Evolutionary conservation across 2,329 filamentous ascomycete genomes (phyloP), one percentile per base, ranked within the genome.

Genomic region (Pseudocercospora crystallina): DNA sequence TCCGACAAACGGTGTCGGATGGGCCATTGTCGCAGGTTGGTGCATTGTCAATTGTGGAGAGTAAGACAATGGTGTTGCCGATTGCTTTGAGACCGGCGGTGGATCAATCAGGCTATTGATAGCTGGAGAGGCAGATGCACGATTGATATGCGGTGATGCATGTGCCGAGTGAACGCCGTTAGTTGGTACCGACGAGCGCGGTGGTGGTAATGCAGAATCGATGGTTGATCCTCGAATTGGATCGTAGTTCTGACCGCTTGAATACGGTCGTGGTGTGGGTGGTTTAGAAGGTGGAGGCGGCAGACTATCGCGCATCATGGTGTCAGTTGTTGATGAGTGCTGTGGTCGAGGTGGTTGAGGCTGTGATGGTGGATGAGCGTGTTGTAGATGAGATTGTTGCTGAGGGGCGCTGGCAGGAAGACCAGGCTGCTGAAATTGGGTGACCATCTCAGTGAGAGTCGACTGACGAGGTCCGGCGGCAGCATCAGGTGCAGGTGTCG

Each of bases 21-120:
- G 54, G 17, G 43, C 46, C 40, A 11, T 20, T 15, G 49, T 45
- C 31, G 37, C 35, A 20, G 49, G 47, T 33, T 61, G 58, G 33
- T 60, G 57, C 48, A 54, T 55, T n/a, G 47, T 40, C 43, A 56
- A 50, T 48, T 61, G 60, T 29, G 61, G 43, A 29, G 58, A 57
- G 42, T 61, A 51, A 63, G 69, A 48, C 57, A 55, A 46, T 17
- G 56, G 40, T 43, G 64, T 67, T 65, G 30, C 68, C 61, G 54
- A 53, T n/a, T 61, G 60, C 44, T 61, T 69, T 69, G 64, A 65
- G 61, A 60, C 65, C 31, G 49, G 38, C 2, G 80, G 80, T 31
- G 86, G 87, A 60, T 96, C 90, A 43, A 96, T 89, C 50, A 96
- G 80, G 71, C 89, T 95, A 5, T 90, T 86, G 60, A 96, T 96